Evolutionary conservation across 2,329 filamentous ascomycete genomes (phyloP), one percentile per base, ranked within the genome.

Genomic region (Fusarium bulbicola): DNA sequence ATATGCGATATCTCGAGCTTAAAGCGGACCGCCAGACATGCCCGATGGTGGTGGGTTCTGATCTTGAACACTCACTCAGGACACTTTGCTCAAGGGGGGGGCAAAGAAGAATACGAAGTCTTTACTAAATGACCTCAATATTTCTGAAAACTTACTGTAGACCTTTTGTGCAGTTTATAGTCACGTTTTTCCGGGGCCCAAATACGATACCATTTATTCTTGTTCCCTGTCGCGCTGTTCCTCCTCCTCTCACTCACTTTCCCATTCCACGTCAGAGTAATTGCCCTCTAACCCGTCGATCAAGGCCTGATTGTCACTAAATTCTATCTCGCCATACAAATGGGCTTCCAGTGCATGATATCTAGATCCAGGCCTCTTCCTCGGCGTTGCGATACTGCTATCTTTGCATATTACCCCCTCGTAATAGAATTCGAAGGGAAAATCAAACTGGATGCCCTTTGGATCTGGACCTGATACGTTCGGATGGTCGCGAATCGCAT

Each of bases 71-170:
- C 6, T 47, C 45, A 11, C 45, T 47, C 14, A 12, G 14, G 26
- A 15, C 20, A 21, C 45, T 47, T 6, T 28, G 20, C 12, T 47
- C 24, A 6, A 24, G 40, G 10, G n/a, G n/a, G 12, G 14, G 39
- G 21, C 39, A 16, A 24, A n/a, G n/a, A 43, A 24, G 0, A 43
- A 24, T 43, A 12, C 7, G 15, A 24, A n/a, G 14, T 5, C 40
- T 43, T 43, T 16, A 24, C 7, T 24, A 18, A 8, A 8, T 1
- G n/a, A 15, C 6, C 3, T 6, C 24, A 3, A 9, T 4, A 0
- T 10, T 24, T n/a, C 12, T 12, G 15, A 11, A 4, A 16, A 6
- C 40, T 43, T 15, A 11, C 10, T 43, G 12, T 15, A 15, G 6
- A 42, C 21, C 13, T 42, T 40, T 21, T 15, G 14, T 40, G 3